These are phyloP conservation scores for Phialocephala sp. DNA, from an alignment of 2,329 filamentous ascomycete genomes.

Conservation along the genomic window DNA sequence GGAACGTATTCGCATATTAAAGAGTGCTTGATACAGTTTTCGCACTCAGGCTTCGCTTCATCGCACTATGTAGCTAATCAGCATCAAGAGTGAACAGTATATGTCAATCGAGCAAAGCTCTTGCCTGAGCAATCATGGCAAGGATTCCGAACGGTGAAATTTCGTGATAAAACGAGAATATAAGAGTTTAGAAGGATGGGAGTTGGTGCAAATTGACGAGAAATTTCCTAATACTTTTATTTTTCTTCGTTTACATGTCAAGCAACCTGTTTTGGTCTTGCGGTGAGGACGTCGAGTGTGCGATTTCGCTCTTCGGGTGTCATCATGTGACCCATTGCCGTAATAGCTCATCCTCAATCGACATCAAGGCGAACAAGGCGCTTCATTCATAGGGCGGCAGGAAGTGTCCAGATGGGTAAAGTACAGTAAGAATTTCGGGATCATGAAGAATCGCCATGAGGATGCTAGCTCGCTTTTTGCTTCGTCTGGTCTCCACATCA, in stretches of 20 bases:
- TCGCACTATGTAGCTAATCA: constrained; percentile 42
- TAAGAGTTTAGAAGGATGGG: neutral
- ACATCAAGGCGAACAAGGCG: neutral
- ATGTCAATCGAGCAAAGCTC: neutral
- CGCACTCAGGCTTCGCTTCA: constrained; percentile 45
- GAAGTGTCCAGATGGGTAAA: too few species aligned
- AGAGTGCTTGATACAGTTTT: constrained; percentile 47
- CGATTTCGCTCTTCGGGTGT: constrained; percentile 5
- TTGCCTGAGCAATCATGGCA: neutral
- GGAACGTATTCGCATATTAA: constrained; percentile 44
- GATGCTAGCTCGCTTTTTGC: neutral
- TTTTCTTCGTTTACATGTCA: constrained; percentile 22
- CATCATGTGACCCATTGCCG: constrained; percentile 7
- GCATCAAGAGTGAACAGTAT: neutral
- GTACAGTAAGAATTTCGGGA: neutral
- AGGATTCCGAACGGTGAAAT: neutral
- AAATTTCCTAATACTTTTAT: constrained; percentile 15
- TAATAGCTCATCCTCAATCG: neutral
- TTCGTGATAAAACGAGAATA: neutral
- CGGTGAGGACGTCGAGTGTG: constrained; percentile 22
- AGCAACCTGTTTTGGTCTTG: constrained; percentile 26
- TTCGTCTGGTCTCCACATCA: too few species aligned
- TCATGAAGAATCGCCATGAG: neutral
- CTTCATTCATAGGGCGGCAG: neutral
- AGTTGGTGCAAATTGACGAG: too few species aligned